Evolutionary conservation across 2,329 filamentous ascomycete genomes (phyloP), one percentile per base, ranked within the genome.

Genomic region (Trichoderma atrobrunneum): DNA sequence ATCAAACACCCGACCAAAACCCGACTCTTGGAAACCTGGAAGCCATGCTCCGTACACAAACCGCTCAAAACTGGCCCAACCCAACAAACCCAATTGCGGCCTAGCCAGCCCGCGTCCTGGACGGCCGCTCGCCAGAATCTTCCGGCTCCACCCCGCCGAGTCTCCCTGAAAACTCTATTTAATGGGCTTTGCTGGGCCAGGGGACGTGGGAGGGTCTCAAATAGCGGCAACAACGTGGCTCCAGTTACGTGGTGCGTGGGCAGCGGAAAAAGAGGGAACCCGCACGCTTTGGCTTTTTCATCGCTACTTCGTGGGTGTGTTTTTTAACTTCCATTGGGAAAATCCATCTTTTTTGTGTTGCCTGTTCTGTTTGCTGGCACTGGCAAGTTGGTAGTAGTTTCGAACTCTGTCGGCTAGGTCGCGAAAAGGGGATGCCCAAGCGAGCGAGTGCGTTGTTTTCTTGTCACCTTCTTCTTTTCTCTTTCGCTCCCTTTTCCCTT

Each of bases 81-180:
- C 26, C 30, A 32, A 30, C 16, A 21, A 59, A 30, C 18, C 32
- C 26, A 48, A 60, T 51, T 54, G 24, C 54, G 34, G 54, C 65
- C 66, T 69, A 61, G 56, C 18, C 59, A 48, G 34, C 32, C 32
- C 18, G 12, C 36, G 18, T 24, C 59, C n/a, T 61, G 32, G 21
- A 12, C 12, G 28, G 26, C 56, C 66, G 57, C 66, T 43, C 66
- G 66, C 66, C 56, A 54, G 66, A 62, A 70, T 54, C n/a, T 70
- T 70, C 39, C 66, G 66, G 39, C 64, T 68, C 63, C 70, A 62
- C 70, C 48, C 21, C 59, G 63, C 62, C 32, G 70, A 57, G 39
- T 39, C 21, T 68, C 65, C 70, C 64, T 57, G 64, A 63, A 72
- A 72, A 72, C 64, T 72, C 70, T 72, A 72, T 72, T 72, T 72